Conservation (phyloP, 495 filamentous ascomycete species). For the Chaetomidium leptoderma region DNA sequence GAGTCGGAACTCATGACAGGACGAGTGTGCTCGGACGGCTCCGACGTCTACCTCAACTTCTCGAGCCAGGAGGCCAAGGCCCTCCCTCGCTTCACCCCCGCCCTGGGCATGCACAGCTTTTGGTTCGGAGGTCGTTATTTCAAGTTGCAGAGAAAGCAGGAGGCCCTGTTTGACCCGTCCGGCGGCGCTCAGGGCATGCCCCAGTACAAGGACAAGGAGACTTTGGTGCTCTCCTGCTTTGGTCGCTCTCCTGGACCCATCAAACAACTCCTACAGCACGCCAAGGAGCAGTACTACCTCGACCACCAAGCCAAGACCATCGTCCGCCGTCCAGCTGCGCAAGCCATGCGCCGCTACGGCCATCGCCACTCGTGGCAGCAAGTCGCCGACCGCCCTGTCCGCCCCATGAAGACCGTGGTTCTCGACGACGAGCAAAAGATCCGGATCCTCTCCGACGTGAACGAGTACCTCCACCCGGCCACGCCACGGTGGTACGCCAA, state of each 20-base stretch:
- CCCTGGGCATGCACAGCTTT: slow-evolving; percentile 39
- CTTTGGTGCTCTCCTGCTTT: slow-evolving; percentile 41
- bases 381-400: slow-evolving; percentile 63
- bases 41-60: slow-evolving; percentile 41
- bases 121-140: slow-evolving; percentile 42
- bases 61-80: slow-evolving; percentile 40
- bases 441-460: slow-evolving; percentile 70
- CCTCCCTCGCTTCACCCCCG: slow-evolving; percentile 38
- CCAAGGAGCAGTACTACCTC: slow-evolving; percentile 49
- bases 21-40: slow-evolving; percentile 32
- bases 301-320: slow-evolving; percentile 47
- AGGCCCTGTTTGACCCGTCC: slow-evolving; percentile 30
- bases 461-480: slow-evolving; percentile 75
- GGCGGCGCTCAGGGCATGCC: slow-evolving; percentile 22
- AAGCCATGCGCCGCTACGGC: slow-evolving; percentile 31
- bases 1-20: slow-evolving; percentile 34
- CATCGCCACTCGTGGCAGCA: slow-evolving; percentile 55
- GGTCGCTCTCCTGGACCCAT: slow-evolving; percentile 52
- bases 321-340: slow-evolving; percentile 44
- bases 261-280: slow-evolving; percentile 55
- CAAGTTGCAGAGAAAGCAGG: slow-evolving; percentile 36
- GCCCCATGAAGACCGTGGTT: slow-evolving; percentile 80
- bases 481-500: slow-evolving; percentile 74
- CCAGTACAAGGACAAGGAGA: slow-evolving; percentile 38
- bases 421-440: slow-evolving; percentile 71